These are phyloP conservation scores for Actinidia arguta DNA, from an alignment of 179 eudicot genomes.

Conservation along the genomic window DNA sequence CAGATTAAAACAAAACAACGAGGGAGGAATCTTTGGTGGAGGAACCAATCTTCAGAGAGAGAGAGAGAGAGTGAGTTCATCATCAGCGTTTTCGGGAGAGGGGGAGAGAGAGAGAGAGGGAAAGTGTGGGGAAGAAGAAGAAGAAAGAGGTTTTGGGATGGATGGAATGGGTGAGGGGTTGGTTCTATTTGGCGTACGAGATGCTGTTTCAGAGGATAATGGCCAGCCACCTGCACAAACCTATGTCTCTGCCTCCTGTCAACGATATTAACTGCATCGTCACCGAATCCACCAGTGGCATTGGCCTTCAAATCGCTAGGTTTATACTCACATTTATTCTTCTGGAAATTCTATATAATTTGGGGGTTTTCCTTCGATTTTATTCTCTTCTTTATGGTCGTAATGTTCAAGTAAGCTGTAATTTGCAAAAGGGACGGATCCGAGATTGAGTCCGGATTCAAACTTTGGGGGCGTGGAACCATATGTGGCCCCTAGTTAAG, in stretches of 20 bases:
- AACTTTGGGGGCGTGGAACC: no score
- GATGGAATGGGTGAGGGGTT: conserved; percentile 88
- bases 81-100: neutral
- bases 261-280: conserved; percentile 70
- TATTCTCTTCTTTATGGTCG: no score
- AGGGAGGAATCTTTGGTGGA: no score
- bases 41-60: no score
- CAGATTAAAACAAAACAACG: no score
- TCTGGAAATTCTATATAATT: no score
- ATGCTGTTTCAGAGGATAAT: conserved; percentile 82
- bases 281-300: conserved; percentile 93
- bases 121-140: neutral
- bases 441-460: no score
- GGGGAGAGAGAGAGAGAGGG: neutral
- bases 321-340: no score
- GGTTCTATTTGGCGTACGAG: conserved; percentile 67
- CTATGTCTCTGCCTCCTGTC: conserved; percentile 85
- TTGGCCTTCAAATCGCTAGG: conserved; percentile 90
- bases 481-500: no score
- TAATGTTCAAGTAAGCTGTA: no score
- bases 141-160: conserved; percentile 75
- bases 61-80: neutral
- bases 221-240: conserved; percentile 79
- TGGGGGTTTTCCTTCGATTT: no score
- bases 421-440: no score